phyloP scores from a whole-genome alignment of 805 yeast genomes.

The Kodamaea leandrae region DNA sequence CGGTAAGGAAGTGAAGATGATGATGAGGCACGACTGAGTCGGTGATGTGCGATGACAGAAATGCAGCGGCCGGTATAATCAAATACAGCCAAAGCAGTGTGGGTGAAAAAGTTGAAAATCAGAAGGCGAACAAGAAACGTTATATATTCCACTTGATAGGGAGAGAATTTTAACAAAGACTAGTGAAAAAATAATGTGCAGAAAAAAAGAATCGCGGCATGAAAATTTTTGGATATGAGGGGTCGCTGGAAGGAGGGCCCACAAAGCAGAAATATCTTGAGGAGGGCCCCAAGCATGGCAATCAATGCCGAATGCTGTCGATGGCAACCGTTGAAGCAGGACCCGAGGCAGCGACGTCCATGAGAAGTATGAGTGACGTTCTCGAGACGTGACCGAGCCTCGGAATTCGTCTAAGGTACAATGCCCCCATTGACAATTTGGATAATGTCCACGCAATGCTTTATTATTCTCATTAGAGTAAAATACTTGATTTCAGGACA shows the following conservation, averaged over 20 bases:
- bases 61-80: constrained; percentile 1
- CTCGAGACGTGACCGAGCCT: no score
- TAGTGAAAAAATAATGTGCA: neutral
- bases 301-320: no score
- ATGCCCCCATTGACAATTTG: neutral
- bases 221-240: neutral
- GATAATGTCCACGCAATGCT: neutral
- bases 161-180: constrained; percentile 1
- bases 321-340: no score
- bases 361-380: no score
- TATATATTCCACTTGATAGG: constrained; percentile 2
- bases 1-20: neutral
- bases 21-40: neutral
- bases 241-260: neutral
- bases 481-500: neutral
- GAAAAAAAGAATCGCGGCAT: constrained; percentile 2
- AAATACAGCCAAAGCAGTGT: constrained; percentile 4
- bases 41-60: neutral
- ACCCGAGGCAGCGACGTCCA: no score
- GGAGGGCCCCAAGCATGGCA: no score
- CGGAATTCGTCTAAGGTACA: neutral
- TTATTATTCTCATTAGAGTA: neutral
- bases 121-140: constrained; percentile 1
- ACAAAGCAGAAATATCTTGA: no score
- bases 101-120: constrained; percentile 1